phyloP scores from a whole-genome alignment of 441 rosid species.

The Populus hybrid region DNA sequence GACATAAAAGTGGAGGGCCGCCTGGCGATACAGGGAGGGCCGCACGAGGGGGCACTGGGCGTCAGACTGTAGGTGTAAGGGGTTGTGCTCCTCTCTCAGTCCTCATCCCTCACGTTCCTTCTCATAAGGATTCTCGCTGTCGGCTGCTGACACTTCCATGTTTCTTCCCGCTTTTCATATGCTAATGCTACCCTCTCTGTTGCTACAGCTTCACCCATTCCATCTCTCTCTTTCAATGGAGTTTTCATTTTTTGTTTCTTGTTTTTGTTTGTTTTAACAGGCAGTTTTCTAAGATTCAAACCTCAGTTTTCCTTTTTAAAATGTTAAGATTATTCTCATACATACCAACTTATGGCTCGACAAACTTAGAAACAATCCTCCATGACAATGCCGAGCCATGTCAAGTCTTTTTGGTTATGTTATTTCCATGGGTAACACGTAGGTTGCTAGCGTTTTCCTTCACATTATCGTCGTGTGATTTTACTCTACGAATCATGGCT shows the following conservation, averaged over 20 bases:
- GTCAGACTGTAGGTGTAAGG: neutral
- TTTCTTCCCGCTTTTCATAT: neutral
- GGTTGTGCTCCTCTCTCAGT: neutral
- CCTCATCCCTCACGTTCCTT: neutral
- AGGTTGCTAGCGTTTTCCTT: too few relatives aligned
- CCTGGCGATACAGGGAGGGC: constrained; percentile 16
- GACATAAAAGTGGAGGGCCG: neutral
- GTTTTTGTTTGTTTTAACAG: too few relatives aligned
- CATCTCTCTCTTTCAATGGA: neutral
- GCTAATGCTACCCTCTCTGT: neutral
- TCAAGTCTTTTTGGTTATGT: too few relatives aligned
- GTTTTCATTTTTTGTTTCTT: neutral
- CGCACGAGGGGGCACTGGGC: constrained; percentile 39
- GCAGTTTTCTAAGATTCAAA: too few relatives aligned
- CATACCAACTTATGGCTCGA: too few relatives aligned
- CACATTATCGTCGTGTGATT: too few relatives aligned
- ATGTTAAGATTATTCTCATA: too few relatives aligned
- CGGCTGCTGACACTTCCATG: constrained; percentile 26
- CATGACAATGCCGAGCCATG: too few relatives aligned
- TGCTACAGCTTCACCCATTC: neutral
- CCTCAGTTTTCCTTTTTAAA: too few relatives aligned
- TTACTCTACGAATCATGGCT: too few relatives aligned
- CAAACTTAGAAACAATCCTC: too few relatives aligned
- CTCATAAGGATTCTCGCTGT: constrained; percentile 35
- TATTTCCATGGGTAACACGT: too few relatives aligned